Conservation (phyloP, 148 eudicot genomes). For the Rhododendron ferrugineum region DNA sequence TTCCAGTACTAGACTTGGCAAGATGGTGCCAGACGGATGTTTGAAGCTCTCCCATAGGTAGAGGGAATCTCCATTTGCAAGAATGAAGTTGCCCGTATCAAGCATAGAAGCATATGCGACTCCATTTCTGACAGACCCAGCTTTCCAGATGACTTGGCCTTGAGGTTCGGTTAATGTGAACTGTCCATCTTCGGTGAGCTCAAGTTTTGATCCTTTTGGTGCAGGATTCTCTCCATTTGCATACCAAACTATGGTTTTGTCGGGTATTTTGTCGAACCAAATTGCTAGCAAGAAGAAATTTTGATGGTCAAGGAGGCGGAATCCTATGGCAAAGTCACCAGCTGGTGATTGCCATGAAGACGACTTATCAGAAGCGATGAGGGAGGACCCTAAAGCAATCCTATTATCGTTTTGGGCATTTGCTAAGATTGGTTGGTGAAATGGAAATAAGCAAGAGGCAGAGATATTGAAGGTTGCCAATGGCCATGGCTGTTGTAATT, state of each 20-base stretch:
- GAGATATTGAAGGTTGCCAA: not conserved
- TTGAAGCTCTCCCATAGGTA: conserved; percentile 23
- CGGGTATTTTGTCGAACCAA: conserved; percentile 32
- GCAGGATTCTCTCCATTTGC: conserved; percentile 16
- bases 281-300: conserved; percentile 21
- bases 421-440: not conserved
- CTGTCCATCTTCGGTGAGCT: conserved; percentile 12
- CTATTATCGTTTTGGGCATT: not conserved
- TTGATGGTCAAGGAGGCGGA: conserved; percentile 15
- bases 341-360: conserved; percentile 25
- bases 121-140: not conserved
- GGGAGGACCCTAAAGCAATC: conserved; percentile 14
- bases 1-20: conserved; percentile 21
- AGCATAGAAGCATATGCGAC: conserved; percentile 6
- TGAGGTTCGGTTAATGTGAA: conserved; percentile 11
- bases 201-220: conserved; percentile 18
- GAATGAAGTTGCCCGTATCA: conserved; percentile 25
- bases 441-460: not conserved
- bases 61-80: not conserved
- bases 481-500: not conserved
- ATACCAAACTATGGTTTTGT: conserved; percentile 28
- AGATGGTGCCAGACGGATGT: conserved; percentile 15
- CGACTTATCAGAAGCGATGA: not conserved
- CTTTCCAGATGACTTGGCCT: conserved; percentile 6
- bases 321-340: conserved; percentile 37